A percentile compares a stretch with the other conserved stretches of the same genome.
phyloP scores from a whole-genome alignment of 257 asterid species.

The Agastache rugosa region DNA sequence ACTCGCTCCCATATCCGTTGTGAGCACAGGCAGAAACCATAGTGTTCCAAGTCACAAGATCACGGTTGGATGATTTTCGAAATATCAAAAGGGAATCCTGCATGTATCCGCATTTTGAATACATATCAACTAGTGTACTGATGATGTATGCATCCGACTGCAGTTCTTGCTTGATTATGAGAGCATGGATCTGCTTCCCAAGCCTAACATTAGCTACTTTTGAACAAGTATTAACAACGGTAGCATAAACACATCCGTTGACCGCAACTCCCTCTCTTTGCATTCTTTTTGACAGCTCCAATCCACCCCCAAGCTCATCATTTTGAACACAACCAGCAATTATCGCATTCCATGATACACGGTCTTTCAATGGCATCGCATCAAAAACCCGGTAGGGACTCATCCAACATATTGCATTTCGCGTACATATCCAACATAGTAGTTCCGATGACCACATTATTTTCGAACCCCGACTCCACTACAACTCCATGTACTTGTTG shows the following conservation, averaged over 20 bases:
- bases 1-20: conserved; percentile 60
- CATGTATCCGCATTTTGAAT: conserved; percentile 86
- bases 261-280: no score
- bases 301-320: no score
- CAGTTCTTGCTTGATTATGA: conserved; percentile 79
- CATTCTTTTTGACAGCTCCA: no score
- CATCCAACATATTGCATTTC: no score
- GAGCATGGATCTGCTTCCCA: conserved; percentile 91
- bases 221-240: conserved; percentile 85
- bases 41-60: conserved; percentile 79
- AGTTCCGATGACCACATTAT: no score
- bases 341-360: no score
- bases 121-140: conserved; percentile 95
- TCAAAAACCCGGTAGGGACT: no score
- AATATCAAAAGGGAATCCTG: conserved; percentile 70
- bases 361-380: no score
- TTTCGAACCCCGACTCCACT: no score
- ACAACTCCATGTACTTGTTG: no score
- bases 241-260: not conserved
- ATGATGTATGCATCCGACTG: conserved; percentile 66
- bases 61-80: conserved; percentile 65
- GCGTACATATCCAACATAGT: no score
- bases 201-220: conserved; percentile 77
- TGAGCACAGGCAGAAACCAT: conserved; percentile 71
- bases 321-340: no score